Conservation (phyloP, 2,329 filamentous ascomycete genomes). For the Colletotrichum viniferum region DNA sequence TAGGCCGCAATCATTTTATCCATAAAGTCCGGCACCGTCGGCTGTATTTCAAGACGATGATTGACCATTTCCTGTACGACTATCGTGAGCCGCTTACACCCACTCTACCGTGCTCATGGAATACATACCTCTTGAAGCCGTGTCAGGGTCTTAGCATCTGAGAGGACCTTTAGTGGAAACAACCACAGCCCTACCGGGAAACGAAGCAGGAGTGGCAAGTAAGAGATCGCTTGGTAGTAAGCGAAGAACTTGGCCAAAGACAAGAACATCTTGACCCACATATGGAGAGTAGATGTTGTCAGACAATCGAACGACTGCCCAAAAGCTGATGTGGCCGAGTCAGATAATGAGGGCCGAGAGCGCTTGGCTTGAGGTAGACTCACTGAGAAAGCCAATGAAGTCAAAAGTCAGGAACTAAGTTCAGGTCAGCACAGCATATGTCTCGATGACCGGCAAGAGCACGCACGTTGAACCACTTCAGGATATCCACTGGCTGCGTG, state of each 20-base stretch:
- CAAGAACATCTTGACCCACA: constrained; percentile 28
- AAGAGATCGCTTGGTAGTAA: neutral
- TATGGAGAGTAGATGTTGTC: constrained; percentile 23
- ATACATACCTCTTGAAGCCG: neutral
- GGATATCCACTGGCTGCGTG: constrained; percentile 23
- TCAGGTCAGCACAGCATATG: neutral
- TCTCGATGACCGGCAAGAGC: neutral
- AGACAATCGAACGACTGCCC: constrained; percentile 32
- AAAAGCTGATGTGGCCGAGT: constrained; percentile 17
- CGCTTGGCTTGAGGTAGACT: neutral
- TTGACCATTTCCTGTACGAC: neutral
- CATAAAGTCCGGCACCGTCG: neutral
- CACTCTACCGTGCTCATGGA: neutral
- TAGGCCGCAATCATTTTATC: neutral
- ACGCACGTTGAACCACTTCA: constrained; percentile 26
- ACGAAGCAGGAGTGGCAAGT: neutral
- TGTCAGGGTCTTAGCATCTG: neutral
- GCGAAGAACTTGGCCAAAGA: constrained; percentile 8
- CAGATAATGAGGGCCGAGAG: neutral
- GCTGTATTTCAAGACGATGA: neutral
- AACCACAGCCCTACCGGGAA: neutral
- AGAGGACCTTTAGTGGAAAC: neutral
- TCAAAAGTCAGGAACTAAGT: constrained; percentile 28
- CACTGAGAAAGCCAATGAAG: constrained; percentile 29
- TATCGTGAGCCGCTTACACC: neutral